phyloP scores from a whole-genome alignment of 2,329 filamentous ascomycete species.

The Dothidotthia symphoricarpi region DNA sequence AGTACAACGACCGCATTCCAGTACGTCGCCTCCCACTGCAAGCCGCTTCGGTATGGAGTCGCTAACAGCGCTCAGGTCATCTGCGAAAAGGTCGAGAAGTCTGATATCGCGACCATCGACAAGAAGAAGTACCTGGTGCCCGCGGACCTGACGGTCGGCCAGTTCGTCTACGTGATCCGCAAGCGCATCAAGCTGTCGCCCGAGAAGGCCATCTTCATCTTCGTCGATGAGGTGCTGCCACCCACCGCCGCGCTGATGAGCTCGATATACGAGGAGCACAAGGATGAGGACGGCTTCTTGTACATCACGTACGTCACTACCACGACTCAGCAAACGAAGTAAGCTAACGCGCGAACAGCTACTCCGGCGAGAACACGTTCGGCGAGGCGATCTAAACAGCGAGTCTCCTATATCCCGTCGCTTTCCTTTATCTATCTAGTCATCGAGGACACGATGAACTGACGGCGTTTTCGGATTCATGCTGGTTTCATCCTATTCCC shows the following conservation, averaged over 20 bases:
- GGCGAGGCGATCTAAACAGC: slow-evolving; percentile 53
- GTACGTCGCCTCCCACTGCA: slow-evolving; percentile 63
- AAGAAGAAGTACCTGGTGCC: slow-evolving; percentile 99
- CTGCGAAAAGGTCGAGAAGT: slow-evolving; percentile 65
- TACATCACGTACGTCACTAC: slow-evolving; percentile 79
- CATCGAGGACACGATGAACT: slow-evolving; percentile 25
- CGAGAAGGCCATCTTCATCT: slow-evolving; percentile 99
- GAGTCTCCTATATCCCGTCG: slow-evolving; percentile 4
- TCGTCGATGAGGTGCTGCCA: slow-evolving; percentile 96
- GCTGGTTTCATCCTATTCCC: slow-evolving; percentile 22
- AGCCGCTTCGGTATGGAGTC: slow-evolving; percentile 5
- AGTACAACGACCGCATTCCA: slow-evolving; percentile 97
- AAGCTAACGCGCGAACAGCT: slow-evolving; percentile 51
- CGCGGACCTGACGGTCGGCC: slow-evolving; percentile 94
- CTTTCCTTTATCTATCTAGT: slow-evolving; percentile 17
- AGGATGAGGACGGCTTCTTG: slow-evolving; percentile 83
- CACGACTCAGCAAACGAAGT: background rate
- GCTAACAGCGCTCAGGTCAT: slow-evolving; percentile 65
- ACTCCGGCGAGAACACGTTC: slow-evolving; percentile 99
- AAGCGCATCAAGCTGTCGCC: slow-evolving; percentile 99
- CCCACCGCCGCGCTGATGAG: slow-evolving; percentile 98
- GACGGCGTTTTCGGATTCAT: slow-evolving; percentile 32
- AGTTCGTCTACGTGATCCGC: slow-evolving; percentile 99
- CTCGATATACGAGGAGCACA: slow-evolving; percentile 99
- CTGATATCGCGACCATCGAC: slow-evolving; percentile 98